phyloP scores from a whole-genome alignment of 164 flowering plant species.

The Macadamia integrifolia region DNA sequence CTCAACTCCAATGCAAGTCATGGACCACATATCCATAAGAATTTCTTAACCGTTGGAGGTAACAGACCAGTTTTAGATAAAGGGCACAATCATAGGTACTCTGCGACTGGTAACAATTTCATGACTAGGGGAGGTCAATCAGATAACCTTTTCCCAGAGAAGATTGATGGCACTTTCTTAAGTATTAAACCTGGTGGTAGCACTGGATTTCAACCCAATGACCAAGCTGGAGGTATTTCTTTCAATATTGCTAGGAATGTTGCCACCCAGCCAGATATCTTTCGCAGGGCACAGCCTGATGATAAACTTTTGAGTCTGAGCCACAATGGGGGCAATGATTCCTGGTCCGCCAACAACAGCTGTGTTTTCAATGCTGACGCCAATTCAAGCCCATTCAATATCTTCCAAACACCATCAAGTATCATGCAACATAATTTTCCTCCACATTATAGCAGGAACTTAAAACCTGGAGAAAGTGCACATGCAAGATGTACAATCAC shows the following conservation, averaged over 20 bases:
- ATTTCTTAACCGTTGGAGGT: background rate
- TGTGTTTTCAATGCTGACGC: background rate
- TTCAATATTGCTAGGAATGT: conserved; percentile 6
- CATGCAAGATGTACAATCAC: conserved; percentile 1
- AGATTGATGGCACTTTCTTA: conserved; percentile 9
- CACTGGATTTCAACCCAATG: background rate
- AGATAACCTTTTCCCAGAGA: background rate
- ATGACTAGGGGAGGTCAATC: background rate
- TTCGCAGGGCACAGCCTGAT: conserved; percentile 7
- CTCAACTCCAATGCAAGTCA: too few species aligned
- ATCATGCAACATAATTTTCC: conserved; percentile 4
- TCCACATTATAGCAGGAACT: background rate
- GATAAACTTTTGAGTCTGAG: conserved; percentile 2
- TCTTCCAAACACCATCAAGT: conserved; percentile 3
- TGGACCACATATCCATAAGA: too few species aligned
- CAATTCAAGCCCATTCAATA: background rate
- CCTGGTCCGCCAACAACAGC: conserved; percentile 7
- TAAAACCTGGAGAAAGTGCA: background rate
- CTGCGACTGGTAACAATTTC: too few species aligned
- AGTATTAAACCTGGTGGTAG: conserved; percentile 12
- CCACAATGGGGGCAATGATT: background rate
- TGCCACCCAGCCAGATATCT: conserved; percentile 3
- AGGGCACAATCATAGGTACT: too few species aligned
- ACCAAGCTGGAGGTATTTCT: conserved; percentile 8
- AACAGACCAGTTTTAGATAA: too few species aligned